phyloP scores from a whole-genome alignment of 2,329 filamentous ascomycete genomes.

The Colletotrichum sp. region DNA sequence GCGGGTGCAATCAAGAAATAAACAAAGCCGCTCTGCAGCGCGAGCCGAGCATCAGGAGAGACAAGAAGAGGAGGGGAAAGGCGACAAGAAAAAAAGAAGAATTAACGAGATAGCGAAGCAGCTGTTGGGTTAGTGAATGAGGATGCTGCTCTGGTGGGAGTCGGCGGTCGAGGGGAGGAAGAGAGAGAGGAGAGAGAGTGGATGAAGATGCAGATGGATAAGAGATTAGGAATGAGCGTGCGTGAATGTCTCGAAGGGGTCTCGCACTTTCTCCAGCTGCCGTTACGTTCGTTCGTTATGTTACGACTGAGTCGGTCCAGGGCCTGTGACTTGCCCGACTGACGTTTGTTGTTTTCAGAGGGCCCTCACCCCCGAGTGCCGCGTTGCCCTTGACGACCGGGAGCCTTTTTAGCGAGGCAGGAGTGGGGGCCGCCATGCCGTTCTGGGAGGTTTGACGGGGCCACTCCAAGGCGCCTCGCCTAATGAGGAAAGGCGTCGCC shows the following conservation, averaged over 20 bases:
- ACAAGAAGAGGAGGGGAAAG: neutral
- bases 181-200: neutral
- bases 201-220: conserved; percentile 19
- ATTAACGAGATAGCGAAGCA: neutral
- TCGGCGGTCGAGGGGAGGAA: neutral
- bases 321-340: neutral
- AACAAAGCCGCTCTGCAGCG: conserved; percentile 21
- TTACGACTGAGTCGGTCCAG: neutral
- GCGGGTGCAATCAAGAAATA: conserved; percentile 18
- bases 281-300: neutral
- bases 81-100: neutral
- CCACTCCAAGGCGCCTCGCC: neutral
- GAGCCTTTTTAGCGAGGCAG: conserved; percentile 18
- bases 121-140: conserved; percentile 12
- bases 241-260: conserved; percentile 5
- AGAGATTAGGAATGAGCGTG: conserved; percentile 8
- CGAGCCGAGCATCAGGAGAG: conserved; percentile 14
- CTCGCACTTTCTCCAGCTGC: neutral
- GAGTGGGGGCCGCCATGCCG: neutral
- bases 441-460: neutral
- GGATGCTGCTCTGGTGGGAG: neutral
- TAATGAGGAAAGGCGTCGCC: neutral
- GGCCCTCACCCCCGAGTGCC: neutral
- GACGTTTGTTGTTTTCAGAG: conserved; percentile 24
- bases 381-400: conserved; percentile 22